Conservation (phyloP, 257 asterid species). For the Salvia splendens region DNA sequence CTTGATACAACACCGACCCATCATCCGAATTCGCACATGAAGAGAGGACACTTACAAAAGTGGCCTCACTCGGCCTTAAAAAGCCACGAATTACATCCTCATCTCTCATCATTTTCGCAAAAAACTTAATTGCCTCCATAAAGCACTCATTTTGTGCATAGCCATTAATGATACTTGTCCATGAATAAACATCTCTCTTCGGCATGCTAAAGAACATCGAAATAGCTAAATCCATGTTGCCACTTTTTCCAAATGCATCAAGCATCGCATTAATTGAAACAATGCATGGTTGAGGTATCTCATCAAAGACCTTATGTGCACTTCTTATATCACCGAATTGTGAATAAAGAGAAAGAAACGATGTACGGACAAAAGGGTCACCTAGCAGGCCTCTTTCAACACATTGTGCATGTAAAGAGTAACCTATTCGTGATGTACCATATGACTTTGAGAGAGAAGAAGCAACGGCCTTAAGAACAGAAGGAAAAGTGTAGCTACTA, state of each 20-base stretch:
- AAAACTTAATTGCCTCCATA: slow-evolving; percentile 54
- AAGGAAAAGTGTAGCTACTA: slow-evolving; percentile 78
- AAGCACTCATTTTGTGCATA: slow-evolving; percentile 49
- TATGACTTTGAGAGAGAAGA: slow-evolving; percentile 37
- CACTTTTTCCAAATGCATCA: slow-evolving; percentile 66
- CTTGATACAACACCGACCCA: slow-evolving; percentile 49
- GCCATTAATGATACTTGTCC: slow-evolving; percentile 85
- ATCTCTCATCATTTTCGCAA: slow-evolving; percentile 62
- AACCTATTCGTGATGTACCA: slow-evolving; percentile 36
- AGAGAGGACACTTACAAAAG: slow-evolving; percentile 71
- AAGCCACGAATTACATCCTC: slow-evolving; percentile 42
- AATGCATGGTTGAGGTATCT: slow-evolving; percentile 60
- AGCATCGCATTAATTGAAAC: slow-evolving; percentile 74
- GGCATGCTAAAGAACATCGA: slow-evolving; percentile 55
- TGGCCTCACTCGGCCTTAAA: slow-evolving; percentile 79
- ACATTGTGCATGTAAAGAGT: slow-evolving; percentile 60
- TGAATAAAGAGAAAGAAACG: slow-evolving; percentile 59
- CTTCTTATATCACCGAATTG: slow-evolving; percentile 44
- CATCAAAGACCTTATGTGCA: slow-evolving; percentile 65
- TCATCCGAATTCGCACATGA: slow-evolving; percentile 61
- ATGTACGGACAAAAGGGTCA: slow-evolving; percentile 74
- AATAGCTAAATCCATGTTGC: slow-evolving; percentile 57
- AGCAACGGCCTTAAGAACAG: slow-evolving; percentile 59
- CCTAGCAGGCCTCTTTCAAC: slow-evolving; percentile 59
- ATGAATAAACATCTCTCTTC: slow-evolving; percentile 64